Evolutionary conservation across 306 rosid genomes (phyloP).

Genomic region (Cyamopsis tetragonoloba): DNA sequence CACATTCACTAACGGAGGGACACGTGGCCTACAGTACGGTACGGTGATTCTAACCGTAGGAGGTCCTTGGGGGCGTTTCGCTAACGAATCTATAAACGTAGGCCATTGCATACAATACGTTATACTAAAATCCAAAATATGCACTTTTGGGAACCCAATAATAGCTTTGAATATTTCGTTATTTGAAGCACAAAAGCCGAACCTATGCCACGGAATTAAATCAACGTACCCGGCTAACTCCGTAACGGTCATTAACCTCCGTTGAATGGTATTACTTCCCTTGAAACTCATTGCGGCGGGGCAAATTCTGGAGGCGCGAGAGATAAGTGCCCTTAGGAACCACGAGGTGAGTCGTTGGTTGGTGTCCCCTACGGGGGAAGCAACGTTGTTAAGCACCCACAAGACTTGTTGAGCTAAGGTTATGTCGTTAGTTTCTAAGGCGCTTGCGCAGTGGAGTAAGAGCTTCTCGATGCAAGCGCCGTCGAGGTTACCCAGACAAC

Average conservation of each 20-base stretch:
- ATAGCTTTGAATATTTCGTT: slow-evolving; percentile 68
- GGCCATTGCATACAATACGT: slow-evolving; percentile 99
- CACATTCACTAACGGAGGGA: slow-evolving; percentile 74
- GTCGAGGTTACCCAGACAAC: slow-evolving; percentile 84
- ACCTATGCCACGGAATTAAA: slow-evolving; percentile 93
- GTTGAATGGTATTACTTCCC: slow-evolving; percentile 41
- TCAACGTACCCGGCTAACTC: slow-evolving; percentile 95
- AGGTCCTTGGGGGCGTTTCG: slow-evolving; percentile 79
- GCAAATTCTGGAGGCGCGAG: slow-evolving; percentile 72
- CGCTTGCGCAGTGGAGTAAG: slow-evolving; percentile 75
- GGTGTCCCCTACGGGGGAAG: slow-evolving; percentile 78
- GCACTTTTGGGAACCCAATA: slow-evolving; percentile 58
- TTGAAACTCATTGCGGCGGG: slow-evolving; percentile 51
- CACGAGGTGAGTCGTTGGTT: slow-evolving; percentile 89
- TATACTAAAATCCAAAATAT: slow-evolving; percentile 80
- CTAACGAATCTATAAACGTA: slow-evolving; percentile 74
- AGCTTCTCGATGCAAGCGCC: slow-evolving; percentile 93
- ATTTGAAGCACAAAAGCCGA: slow-evolving; percentile 82
- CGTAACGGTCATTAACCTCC: slow-evolving; percentile 72
- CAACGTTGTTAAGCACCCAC: slow-evolving; percentile 98
- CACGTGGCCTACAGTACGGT: slow-evolving; percentile 64
- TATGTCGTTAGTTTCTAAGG: slow-evolving; percentile 80
- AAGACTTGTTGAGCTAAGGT: slow-evolving; percentile 93
- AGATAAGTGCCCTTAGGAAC: slow-evolving; percentile 83
- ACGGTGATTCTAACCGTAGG: slow-evolving; percentile 73